A percentile compares a stretch with the other conserved stretches of the same genome.
Evolutionary conservation across 805 yeast genomes (phyloP).

Genomic region (Metschnikowia rubicola): DNA sequence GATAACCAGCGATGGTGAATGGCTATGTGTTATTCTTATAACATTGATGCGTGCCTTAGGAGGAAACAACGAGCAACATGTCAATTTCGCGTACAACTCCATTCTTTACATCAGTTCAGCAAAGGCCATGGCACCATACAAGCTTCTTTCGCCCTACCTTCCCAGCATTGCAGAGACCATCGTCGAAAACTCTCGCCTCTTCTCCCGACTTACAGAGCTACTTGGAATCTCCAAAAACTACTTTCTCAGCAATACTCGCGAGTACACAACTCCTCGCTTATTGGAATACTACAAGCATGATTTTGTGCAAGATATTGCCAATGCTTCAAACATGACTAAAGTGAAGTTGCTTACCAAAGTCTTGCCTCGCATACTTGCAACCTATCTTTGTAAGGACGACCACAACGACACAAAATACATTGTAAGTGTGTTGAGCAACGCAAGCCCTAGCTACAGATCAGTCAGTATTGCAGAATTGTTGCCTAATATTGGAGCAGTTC

Average conservation of each 20-base stretch:
- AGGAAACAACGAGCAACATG: conserved; percentile 60
- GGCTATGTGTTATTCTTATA: conserved; percentile 61
- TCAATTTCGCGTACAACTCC: conserved; percentile 65
- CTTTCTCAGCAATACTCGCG: conserved; percentile 65
- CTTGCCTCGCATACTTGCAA: conserved; percentile 54
- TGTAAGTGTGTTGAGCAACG: conserved; percentile 49
- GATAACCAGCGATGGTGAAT: conserved; percentile 59
- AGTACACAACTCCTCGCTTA: conserved; percentile 73
- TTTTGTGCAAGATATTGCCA: conserved; percentile 61
- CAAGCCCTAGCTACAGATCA: conserved; percentile 45
- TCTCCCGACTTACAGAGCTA: conserved; percentile 59
- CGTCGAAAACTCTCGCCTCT: conserved; percentile 55
- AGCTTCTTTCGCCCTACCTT: conserved; percentile 72
- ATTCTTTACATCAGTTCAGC: conserved; percentile 56
- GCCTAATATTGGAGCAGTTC: conserved; percentile 36
- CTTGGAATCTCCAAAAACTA: conserved; percentile 59
- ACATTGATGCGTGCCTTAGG: conserved; percentile 65
- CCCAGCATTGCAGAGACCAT: conserved; percentile 66
- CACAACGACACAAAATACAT: conserved; percentile 49
- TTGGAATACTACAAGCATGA: conserved; percentile 64
- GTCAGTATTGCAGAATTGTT: conserved; percentile 32
- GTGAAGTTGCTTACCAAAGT: conserved; percentile 46
- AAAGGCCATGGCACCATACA: conserved; percentile 67
- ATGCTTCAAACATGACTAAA: conserved; percentile 43
- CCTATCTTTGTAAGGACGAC: conserved; percentile 49